A percentile compares a stretch with the other conserved stretches of the same genome.
Conservation (phyloP, 441 rosid genomes). For the Erodium trifolium region DNA sequence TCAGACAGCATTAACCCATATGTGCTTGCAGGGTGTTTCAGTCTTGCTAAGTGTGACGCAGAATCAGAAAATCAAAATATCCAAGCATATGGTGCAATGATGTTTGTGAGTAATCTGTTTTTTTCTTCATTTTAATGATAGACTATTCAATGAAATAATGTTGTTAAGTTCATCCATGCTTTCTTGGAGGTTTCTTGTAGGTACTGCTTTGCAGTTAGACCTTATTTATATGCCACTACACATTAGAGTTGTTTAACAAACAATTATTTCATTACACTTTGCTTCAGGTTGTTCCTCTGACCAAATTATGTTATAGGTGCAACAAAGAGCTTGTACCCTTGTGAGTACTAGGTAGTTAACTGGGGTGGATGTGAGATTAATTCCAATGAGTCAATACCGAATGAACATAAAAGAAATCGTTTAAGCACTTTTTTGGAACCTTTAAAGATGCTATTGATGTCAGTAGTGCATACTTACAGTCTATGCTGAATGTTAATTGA, state of each 20-base stretch:
- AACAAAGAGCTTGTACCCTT: conserved; percentile 2
- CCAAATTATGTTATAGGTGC: conserved; percentile 8
- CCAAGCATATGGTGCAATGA: conserved; percentile 80
- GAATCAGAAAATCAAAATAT: conserved; percentile 67
- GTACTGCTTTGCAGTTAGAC: background rate
- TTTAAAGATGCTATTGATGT: background rate
- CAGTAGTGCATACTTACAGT: background rate
- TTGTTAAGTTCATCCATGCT: background rate
- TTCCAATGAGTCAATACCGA: background rate
- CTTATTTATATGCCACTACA: conserved; percentile 2
- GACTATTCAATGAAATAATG: background rate
- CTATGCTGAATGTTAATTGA: background rate
- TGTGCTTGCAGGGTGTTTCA: conserved; percentile 64
- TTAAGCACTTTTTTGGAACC: background rate
- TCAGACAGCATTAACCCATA: background rate
- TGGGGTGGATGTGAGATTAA: conserved; percentile 7
- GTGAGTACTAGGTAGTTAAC: background rate
- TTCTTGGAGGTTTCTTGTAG: background rate
- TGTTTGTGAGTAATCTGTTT: conserved; percentile 52
- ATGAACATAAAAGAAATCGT: background rate
- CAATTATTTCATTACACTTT: background rate
- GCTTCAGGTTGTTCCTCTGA: background rate
- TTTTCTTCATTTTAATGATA: background rate
- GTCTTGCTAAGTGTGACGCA: conserved; percentile 64
- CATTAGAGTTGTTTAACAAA: conserved; percentile 2